Conservation (phyloP, 2,329 filamentous ascomycete species). For the Onygenales sp. region DNA sequence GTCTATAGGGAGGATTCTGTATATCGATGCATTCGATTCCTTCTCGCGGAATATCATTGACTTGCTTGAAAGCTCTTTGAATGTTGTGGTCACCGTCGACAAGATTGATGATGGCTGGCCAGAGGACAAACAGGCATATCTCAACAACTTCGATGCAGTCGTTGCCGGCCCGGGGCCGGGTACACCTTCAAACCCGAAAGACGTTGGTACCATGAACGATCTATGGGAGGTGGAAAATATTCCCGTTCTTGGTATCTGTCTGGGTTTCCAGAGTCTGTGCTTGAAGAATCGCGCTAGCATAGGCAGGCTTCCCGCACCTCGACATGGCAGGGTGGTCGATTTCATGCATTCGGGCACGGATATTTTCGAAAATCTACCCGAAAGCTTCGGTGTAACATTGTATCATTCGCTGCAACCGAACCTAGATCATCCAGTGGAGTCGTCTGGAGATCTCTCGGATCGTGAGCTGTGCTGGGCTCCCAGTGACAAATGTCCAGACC, state of each 20-base stretch:
- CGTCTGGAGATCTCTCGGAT: slow-evolving; percentile 19
- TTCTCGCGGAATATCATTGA: slow-evolving; percentile 93
- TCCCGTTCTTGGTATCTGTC: slow-evolving; percentile 77
- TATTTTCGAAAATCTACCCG: slow-evolving; percentile 53
- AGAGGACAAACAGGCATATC: slow-evolving; percentile 39
- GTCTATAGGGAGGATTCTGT: slow-evolving; percentile 50
- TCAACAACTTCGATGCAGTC: slow-evolving; percentile 64
- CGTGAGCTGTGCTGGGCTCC: slow-evolving; percentile 29
- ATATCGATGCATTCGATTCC: slow-evolving; percentile 92
- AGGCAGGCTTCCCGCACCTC: slow-evolving; percentile 55
- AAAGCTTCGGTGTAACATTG: slow-evolving; percentile 58
- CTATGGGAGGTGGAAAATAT: slow-evolving; percentile 62
- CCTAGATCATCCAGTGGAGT: slow-evolving; percentile 29
- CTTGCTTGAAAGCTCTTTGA: slow-evolving; percentile 61
- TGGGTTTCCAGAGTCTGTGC: slow-evolving; percentile 78
- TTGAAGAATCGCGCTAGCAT: slow-evolving; percentile 58
- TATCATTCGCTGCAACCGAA: slow-evolving; percentile 58
- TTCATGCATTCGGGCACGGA: slow-evolving; percentile 53
- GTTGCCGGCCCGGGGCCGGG: slow-evolving; percentile 88
- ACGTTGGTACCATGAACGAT: slow-evolving; percentile 71
- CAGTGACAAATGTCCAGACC: slow-evolving; percentile 30
- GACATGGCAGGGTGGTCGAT: slow-evolving; percentile 69
- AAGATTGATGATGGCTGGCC: slow-evolving; percentile 52
- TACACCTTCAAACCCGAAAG: slow-evolving; percentile 58
- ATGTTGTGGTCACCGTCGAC: slow-evolving; percentile 59